Conservation (phyloP, 2,329 filamentous ascomycete genomes). For the Colletotrichum tanaceti region DNA sequence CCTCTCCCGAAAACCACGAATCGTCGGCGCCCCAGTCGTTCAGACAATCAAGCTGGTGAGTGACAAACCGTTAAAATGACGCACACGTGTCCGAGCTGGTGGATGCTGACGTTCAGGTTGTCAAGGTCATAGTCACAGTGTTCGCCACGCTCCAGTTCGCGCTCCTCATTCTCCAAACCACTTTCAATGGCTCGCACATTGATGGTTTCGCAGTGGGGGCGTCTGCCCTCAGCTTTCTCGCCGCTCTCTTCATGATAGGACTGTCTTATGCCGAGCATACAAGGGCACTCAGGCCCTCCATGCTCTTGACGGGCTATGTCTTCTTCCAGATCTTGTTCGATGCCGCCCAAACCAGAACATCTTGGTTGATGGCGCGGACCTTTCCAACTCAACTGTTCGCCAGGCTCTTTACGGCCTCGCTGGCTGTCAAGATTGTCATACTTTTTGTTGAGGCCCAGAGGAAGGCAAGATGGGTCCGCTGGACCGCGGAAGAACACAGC, state of each 20-base stretch:
- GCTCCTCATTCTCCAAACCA: slow-evolving; percentile 48
- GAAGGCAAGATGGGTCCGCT: slow-evolving; percentile 54
- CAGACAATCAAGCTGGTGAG: slow-evolving; percentile 44
- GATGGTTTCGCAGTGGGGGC: slow-evolving; percentile 47
- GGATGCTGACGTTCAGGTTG: not conserved
- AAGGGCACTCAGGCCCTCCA: slow-evolving; percentile 54
- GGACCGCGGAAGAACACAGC: slow-evolving; percentile 54
- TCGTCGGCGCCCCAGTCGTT: slow-evolving; percentile 48
- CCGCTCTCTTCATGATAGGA: slow-evolving; percentile 45
- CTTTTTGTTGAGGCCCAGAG: slow-evolving; percentile 53
- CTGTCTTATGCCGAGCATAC: slow-evolving; percentile 48
- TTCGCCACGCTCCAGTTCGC: slow-evolving; percentile 49
- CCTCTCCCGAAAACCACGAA: slow-evolving; percentile 45
- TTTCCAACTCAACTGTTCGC: slow-evolving; percentile 43
- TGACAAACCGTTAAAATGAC: not conserved
- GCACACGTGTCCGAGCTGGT: too few relatives aligned
- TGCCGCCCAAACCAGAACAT: slow-evolving; percentile 54
- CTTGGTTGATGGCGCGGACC: slow-evolving; percentile 51
- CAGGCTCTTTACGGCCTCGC: slow-evolving; percentile 50
- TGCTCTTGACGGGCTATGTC: slow-evolving; percentile 56
- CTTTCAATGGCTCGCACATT: slow-evolving; percentile 30
- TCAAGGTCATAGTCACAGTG: slow-evolving; percentile 41
- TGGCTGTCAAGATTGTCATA: slow-evolving; percentile 52
- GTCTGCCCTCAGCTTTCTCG: slow-evolving; percentile 46
- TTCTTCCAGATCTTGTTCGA: slow-evolving; percentile 58